A percentile compares a stretch with the other conserved stretches of the same genome.
Conservation (phyloP, 208 protist species). For the Jaenimonas drosophilae region DNA sequence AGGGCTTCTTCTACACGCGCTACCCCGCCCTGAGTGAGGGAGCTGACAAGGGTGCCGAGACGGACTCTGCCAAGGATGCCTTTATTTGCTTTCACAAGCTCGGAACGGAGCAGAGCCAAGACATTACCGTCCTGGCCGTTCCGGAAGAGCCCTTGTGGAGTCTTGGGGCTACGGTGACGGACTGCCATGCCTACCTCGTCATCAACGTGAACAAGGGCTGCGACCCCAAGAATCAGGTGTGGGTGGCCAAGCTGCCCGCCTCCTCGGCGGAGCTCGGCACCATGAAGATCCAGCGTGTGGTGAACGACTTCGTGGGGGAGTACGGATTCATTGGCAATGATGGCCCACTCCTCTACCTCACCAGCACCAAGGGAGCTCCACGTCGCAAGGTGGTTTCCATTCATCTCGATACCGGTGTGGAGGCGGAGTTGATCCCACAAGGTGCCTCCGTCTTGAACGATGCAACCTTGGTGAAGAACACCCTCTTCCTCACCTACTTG, state of each 20-base stretch:
- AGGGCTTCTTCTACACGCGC: conserved; percentile 92
- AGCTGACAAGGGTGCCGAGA: conserved; percentile 81
- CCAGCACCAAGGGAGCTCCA: conserved; percentile 83
- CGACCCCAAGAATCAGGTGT: conserved; percentile 79
- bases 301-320: conserved; percentile 78
- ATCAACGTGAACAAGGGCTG: conserved; percentile 56
- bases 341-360: conserved; percentile 76
- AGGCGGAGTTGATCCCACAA: conserved; percentile 63
- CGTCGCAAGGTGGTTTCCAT: conserved; percentile 80
- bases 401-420: conserved; percentile 35
- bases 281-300: conserved; percentile 53
- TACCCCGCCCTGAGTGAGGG: conserved; percentile 55
- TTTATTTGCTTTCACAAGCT: conserved; percentile 88
- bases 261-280: conserved; percentile 17
- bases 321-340: conserved; percentile 90
- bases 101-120: conserved; percentile 65
- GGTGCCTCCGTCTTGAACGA: conserved; percentile 53
- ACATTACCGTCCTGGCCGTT: conserved; percentile 57
- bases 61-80: conserved; percentile 58
- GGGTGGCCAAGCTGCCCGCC: conserved; percentile 49
- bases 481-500: conserved; percentile 80
- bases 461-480: conserved; percentile 42
- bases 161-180: conserved; percentile 49
- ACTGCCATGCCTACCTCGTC: conserved; percentile 76
- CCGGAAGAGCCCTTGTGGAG: conserved; percentile 73